These are phyloP conservation scores for Gossypium trilobum DNA, from an alignment of 441 rosid genomes.

Conservation along the genomic window DNA sequence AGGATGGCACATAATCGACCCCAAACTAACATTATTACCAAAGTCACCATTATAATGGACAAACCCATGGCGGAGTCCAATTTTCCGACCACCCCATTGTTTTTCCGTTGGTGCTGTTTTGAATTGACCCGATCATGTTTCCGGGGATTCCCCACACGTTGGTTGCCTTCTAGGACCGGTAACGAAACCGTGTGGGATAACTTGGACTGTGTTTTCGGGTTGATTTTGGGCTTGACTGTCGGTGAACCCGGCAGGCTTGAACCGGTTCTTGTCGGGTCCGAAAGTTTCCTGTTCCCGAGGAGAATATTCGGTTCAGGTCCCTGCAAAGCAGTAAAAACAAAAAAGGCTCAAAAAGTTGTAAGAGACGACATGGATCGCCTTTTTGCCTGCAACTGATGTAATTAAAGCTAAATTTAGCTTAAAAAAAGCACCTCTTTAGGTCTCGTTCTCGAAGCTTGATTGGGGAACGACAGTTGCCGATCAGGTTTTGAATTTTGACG, in stretches of 20 bases:
- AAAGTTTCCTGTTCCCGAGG: conserved; percentile 5
- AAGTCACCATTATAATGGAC: conserved; percentile 42
- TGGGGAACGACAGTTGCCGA: neutral
- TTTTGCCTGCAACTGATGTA: neutral
- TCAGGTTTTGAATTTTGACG: neutral
- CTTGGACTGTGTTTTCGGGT: neutral
- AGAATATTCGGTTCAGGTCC: conserved; percentile 13
- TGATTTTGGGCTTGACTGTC: neutral
- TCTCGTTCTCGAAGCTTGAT: neutral
- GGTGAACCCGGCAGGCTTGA: conserved; percentile 9
- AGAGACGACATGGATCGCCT: neutral
- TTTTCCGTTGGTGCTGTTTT: conserved; percentile 6
- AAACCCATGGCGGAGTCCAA: conserved; percentile 45
- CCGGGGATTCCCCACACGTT: conserved; percentile 8
- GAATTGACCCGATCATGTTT: conserved; percentile 17
- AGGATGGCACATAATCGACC: conserved; percentile 70
- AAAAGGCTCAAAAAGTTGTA: neutral
- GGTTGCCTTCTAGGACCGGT: neutral
- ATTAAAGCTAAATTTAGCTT: neutral
- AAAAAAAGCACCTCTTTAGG: neutral
- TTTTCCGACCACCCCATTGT: conserved; percentile 14
- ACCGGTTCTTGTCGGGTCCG: neutral
- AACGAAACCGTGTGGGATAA: conserved; percentile 8
- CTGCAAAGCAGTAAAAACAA: neutral
- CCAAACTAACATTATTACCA: conserved; percentile 48